Conservation (phyloP, 768 basidiomycete species). For the Symmetrospora coprosmae region DNA sequence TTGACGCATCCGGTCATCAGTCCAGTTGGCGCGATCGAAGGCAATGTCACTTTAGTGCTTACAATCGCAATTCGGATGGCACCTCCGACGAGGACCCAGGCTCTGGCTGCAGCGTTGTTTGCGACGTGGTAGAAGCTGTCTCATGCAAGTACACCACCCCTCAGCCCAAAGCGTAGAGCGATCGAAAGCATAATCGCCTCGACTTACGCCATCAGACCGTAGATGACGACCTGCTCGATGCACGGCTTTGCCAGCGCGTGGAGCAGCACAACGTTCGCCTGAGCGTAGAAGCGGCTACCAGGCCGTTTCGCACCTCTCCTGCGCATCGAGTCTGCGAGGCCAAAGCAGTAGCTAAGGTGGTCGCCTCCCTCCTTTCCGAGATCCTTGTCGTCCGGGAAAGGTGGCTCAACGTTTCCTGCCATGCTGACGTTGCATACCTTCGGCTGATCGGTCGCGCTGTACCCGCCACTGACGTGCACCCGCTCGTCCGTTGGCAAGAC, state of each 20-base stretch:
- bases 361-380: no score
- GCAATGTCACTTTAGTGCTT: neutral
- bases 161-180: neutral
- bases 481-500: conserved; percentile 11
- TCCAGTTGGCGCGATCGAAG: neutral
- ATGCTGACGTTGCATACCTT: no score
- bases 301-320: neutral
- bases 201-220: neutral
- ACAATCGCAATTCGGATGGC: conserved; percentile 12
- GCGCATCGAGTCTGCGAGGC: neutral
- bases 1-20: no score
- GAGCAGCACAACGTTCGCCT: neutral
- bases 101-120: conserved; percentile 16
- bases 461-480: neutral
- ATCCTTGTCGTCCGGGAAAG: no score
- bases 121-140: neutral
- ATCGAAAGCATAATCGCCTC: neutral
- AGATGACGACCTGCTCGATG: neutral
- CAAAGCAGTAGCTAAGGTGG: conserved; percentile 8
- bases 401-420: no score
- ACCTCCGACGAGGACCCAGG: conserved; percentile 16
- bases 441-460: no score
- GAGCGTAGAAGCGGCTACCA: conserved; percentile 8
- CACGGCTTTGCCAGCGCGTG: neutral
- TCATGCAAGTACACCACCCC: neutral